Base-by-base conservation (phyloP, 805 yeast species). In the Wickerhamomyces rabaulensis region DNA sequence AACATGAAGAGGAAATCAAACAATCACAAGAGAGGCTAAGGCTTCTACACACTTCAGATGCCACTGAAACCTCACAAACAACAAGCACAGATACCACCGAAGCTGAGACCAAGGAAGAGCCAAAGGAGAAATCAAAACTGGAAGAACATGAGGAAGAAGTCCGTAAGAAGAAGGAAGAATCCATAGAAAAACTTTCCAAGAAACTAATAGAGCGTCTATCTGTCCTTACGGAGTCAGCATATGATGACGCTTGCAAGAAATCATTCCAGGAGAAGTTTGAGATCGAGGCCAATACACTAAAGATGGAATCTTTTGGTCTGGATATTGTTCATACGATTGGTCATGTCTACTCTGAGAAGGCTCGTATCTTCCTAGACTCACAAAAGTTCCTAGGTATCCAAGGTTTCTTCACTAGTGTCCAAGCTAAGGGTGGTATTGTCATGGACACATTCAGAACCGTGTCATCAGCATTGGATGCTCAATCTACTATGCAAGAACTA, bases 231-330 rank as follows among this genome's bases (percentile, higher is more conserved):
- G 87, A 83, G 57, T 79, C 90, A n/a, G 75, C 73, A 26, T 76
- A 77, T 55, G 82, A 79, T 44, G 70, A 68, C 0, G 87, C 80
- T 27, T 82, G 90, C 36, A 72, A 84, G 44, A 63, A 65, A 7
- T 74, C 84, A 0, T 92, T 89, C 63, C 68, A 74, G 49, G 73
- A 72, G 46, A 84, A 86, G 62, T 75, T 87, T 54, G 74, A 73
- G 51, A 80, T 83, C 57, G 98, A 94, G 64, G 96, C 95, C 15
- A 94, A 91, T 60, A 71, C 81, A 25, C 70, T 87, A 52, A 86
- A 85, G 56, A 78, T 84, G 80, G 94, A 87, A 63, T 84, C 92
- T 20, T 87, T 87, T 65, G 95, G 95, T n/a, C 65, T 85, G 27
- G 90, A 87, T 58, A 84, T 87, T 31, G 73, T 87, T 41, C 94